Evolutionary conservation across 2,329 filamentous ascomycete species (phyloP), one percentile per base, ranked within the genome.

Genomic region (Fusarium poae): DNA sequence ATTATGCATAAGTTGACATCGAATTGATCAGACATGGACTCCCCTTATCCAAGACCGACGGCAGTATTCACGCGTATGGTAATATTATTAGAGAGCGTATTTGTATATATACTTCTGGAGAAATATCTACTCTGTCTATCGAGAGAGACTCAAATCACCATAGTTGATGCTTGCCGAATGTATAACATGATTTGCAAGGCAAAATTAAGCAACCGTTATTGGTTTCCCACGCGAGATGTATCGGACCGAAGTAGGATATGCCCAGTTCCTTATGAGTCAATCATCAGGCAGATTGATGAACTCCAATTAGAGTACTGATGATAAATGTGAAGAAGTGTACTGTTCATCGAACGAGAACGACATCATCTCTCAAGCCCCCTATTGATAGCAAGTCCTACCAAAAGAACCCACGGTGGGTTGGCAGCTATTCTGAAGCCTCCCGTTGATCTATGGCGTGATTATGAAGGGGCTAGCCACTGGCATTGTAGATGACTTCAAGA

Each of bases 51-150:
- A 18, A 18, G 2, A 5, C 18, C 10, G 9, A 43, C 15, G 15
- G 5, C 5, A 11, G 21, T 18, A 25, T 23, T 16, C 13, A 18
- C 18, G 39, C 6, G 5, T 11, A 43, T 15, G 8, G 18, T 6
- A 9, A 15, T 3, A 7, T 18, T 25, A 2, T 21, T 20, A 3
- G 30, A 16, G 15, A 46, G 10, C 1, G 16, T 9, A 0, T 5
- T 11, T 5, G 16, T 11, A 4, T n/a, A 4, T 1, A 0, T 18
- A 18, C 8, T 12, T 2, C 9, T 3, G 9, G 3, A 46, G 13
- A 11, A 2, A 7, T 10, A 45, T 5, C 1, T 29, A 2, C 5
- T 3, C 2, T 9, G 9, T 10, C n/a, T 8, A 21, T 16, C 5
- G 7, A 34, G 7, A 18, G 27, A 27, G 8, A 27, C 8, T 27